phyloP scores from a whole-genome alignment of 257 asterid genomes.

The Nicotiana undulata region DNA sequence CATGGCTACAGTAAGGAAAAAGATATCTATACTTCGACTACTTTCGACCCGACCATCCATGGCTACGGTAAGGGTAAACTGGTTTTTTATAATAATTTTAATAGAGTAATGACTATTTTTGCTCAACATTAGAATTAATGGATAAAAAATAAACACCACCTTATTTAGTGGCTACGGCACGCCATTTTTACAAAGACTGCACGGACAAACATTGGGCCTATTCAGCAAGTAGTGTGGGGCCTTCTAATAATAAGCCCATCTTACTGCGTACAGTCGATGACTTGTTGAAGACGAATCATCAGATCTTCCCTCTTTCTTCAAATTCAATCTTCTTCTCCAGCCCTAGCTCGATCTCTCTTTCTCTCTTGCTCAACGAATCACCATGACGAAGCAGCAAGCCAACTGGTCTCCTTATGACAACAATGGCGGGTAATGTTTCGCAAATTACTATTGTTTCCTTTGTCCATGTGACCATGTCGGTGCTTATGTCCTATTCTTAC shows the following conservation, averaged over 20 bases:
- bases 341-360: not conserved
- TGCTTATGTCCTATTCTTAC: not conserved
- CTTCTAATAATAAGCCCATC: not conserved
- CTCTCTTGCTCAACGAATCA: conserved; percentile 7
- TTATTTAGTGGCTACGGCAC: too few relatives aligned
- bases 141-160: too few relatives aligned
- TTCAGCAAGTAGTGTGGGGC: not conserved
- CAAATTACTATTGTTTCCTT: not conserved
- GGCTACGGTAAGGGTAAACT: too few relatives aligned
- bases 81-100: too few relatives aligned
- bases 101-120: too few relatives aligned
- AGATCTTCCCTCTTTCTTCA: too few relatives aligned
- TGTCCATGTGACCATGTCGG: not conserved
- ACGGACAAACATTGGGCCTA: not conserved
- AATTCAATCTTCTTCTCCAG: not conserved
- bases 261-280: not conserved
- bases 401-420: conserved; percentile 96
- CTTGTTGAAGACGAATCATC: too few relatives aligned
- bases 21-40: too few relatives aligned
- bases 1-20: too few relatives aligned
- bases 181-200: not conserved
- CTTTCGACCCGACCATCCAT: too few relatives aligned
- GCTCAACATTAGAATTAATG: too few relatives aligned
- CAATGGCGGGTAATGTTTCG: conserved; percentile 72
- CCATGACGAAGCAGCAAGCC: conserved; percentile 76